Evolutionary conservation across 495 filamentous ascomycete species (phyloP).

Genomic region (Patellaria atrata): DNA sequence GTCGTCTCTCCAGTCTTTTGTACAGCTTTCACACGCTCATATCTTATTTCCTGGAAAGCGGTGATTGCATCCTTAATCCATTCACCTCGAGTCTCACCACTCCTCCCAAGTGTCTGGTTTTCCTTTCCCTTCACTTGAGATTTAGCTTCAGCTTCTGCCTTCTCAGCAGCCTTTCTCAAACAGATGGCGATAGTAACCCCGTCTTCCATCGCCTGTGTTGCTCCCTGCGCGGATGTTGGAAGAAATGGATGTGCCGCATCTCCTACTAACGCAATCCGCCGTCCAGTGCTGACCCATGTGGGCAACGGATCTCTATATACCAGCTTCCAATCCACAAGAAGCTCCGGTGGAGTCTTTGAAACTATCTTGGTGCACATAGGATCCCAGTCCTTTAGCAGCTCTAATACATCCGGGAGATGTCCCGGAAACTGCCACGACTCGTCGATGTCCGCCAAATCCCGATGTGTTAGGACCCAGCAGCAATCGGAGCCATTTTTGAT

Average conservation of each 20-base stretch:
- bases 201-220: slow-evolving; percentile 28
- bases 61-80: slow-evolving; percentile 16
- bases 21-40: slow-evolving; percentile 21
- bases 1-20: slow-evolving; percentile 25
- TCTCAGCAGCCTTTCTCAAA: slow-evolving; percentile 21
- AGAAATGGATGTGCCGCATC: slow-evolving; percentile 28
- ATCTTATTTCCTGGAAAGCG: slow-evolving; percentile 23
- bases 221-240: slow-evolving; percentile 26
- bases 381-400: slow-evolving; percentile 55
- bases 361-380: slow-evolving; percentile 43
- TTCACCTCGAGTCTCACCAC: too few relatives aligned
- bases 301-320: slow-evolving; percentile 40
- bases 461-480: slow-evolving; percentile 58
- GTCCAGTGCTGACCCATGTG: slow-evolving; percentile 22
- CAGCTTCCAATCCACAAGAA: slow-evolving; percentile 56
- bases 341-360: slow-evolving; percentile 40
- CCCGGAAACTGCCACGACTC: slow-evolving; percentile 53
- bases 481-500: slow-evolving; percentile 50
- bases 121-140: too few relatives aligned
- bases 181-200: slow-evolving; percentile 23
- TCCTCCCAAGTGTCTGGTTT: slow-evolving; percentile 7
- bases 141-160: slow-evolving; percentile 4
- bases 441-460: slow-evolving; percentile 44
- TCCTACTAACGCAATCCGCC: slow-evolving; percentile 23
- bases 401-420: slow-evolving; percentile 41